A percentile compares a stretch with the other conserved stretches of the same genome.
phyloP scores from a whole-genome alignment of 306 rosid genomes.

The Hylodesmum podocarpum region DNA sequence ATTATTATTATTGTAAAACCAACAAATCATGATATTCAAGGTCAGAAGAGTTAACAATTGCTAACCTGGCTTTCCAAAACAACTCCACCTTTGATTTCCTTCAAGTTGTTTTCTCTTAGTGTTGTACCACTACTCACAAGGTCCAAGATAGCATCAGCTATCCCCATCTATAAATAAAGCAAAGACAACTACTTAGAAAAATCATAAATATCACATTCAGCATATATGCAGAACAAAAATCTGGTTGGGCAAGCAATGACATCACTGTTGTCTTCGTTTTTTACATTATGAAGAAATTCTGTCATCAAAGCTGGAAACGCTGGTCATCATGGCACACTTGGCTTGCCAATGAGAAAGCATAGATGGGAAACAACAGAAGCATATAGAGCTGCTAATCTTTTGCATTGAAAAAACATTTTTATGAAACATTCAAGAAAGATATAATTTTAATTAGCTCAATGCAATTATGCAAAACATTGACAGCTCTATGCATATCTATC shows the following conservation, averaged over 20 bases:
- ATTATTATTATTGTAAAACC: conserved; percentile 18
- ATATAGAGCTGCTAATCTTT: background rate
- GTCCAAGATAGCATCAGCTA: conserved; percentile 96
- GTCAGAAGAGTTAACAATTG: conserved; percentile 16
- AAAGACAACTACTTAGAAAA: conserved; percentile 20
- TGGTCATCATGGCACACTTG: background rate
- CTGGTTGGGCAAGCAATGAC: background rate
- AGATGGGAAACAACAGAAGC: background rate
- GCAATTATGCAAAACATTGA: conserved; percentile 2
- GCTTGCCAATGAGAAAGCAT: conserved; percentile 10
- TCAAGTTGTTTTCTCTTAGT: conserved; percentile 78
- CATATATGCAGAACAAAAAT: background rate
- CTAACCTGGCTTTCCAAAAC: conserved; percentile 57
- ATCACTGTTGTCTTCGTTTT: background rate
- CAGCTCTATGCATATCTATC: background rate
- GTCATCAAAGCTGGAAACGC: background rate
- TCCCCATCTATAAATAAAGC: conserved; percentile 74
- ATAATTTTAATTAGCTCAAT: background rate
- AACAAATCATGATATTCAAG: conserved; percentile 11
- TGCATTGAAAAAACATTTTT: background rate
- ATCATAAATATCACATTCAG: conserved; percentile 8
- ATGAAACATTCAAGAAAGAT: background rate
- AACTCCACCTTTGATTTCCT: conserved; percentile 87
- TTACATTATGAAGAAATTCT: background rate
- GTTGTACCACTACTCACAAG: conserved; percentile 97